These are phyloP conservation scores for Allomyces javanicus DNA, from an alignment of 192 early-diverging fungal species.

Conservation along the genomic window DNA sequence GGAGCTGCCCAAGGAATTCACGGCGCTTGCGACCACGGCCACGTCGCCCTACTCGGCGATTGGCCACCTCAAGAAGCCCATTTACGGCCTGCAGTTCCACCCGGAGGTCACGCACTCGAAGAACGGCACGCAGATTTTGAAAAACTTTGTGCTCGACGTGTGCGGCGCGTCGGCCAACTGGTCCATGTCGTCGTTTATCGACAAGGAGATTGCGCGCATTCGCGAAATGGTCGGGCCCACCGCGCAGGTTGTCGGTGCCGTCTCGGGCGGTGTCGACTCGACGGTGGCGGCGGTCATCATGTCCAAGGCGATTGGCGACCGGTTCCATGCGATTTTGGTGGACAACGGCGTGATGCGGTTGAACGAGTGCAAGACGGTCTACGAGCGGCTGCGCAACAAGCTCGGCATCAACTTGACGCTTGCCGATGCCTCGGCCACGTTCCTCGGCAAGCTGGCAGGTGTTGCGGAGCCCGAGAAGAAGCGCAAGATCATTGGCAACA, in stretches of 20 bases:
- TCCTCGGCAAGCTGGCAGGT: conserved; percentile 68
- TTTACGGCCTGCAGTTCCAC: conserved; percentile 98
- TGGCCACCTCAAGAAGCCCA: conserved; percentile 51
- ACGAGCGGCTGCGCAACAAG: conserved; percentile 64
- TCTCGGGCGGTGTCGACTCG: conserved; percentile 89
- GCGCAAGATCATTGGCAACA: conserved; percentile 98
- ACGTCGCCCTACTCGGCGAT: conserved; percentile 84
- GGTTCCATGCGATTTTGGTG: conserved; percentile 94
- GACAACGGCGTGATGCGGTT: conserved; percentile 98
- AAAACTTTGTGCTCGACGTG: conserved; percentile 86
- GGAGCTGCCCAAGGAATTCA: conserved; percentile 59
- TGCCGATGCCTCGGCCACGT: conserved; percentile 66
- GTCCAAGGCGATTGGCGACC: conserved; percentile 91
- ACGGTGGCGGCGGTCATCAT: conserved; percentile 93
- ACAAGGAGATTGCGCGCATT: conserved; percentile 92
- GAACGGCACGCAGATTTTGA: conserved; percentile 56
- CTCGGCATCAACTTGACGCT: conserved; percentile 92
- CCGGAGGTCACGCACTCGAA: conserved; percentile 97
- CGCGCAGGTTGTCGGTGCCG: conserved; percentile 89
- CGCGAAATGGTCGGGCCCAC: conserved; percentile 70
- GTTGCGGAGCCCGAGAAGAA: conserved; percentile 90
- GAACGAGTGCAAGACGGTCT: conserved; percentile 75
- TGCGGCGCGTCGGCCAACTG: conserved; percentile 68
- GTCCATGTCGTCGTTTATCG: conserved; percentile 94
- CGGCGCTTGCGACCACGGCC: conserved; percentile 58